Percentiles rank a stretch among this genome's conserved stretches.
These are phyloP conservation scores for Hexamita inflata DNA, from an alignment of 208 protist species.

Conservation along the genomic window DNA sequence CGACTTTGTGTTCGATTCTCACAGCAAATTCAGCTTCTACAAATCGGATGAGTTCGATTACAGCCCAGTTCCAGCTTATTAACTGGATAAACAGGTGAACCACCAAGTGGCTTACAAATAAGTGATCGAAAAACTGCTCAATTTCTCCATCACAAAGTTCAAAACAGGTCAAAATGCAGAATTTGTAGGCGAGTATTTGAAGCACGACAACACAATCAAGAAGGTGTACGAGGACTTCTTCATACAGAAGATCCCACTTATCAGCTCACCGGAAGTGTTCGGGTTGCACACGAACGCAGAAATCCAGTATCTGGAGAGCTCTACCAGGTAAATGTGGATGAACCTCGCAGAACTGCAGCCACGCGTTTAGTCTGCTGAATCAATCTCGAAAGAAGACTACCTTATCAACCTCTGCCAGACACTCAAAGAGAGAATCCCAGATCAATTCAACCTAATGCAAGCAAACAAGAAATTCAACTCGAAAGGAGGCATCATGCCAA, in stretches of 20 bases:
- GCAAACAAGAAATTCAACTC: conserved; percentile 45
- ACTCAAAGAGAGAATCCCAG: conserved; percentile 54
- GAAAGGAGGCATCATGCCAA: conserved; percentile 55
- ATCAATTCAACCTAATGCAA: conserved; percentile 32
- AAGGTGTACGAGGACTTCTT: conserved; percentile 47
- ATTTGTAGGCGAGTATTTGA: background rate
- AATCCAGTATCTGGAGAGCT: conserved; percentile 80
- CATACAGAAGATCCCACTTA: conserved; percentile 71
- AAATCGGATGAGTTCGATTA: conserved; percentile 63
- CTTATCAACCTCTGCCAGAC: conserved; percentile 62
- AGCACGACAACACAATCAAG: conserved; percentile 50
- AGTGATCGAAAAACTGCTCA: conserved; percentile 1
- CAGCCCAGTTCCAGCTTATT: conserved; percentile 61
- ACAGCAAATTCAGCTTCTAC: conserved; percentile 92
- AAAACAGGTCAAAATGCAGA: background rate
- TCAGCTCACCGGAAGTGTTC: conserved; percentile 85
- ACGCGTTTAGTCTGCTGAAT: conserved; percentile 60
- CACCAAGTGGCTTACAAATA: background rate
- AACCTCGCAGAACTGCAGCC: conserved; percentile 85
- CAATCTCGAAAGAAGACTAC: conserved; percentile 66
- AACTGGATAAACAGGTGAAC: conserved; percentile 43
- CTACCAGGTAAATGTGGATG: conserved; percentile 72
- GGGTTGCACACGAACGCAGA: conserved; percentile 93
- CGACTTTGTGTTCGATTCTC: conserved; percentile 95
- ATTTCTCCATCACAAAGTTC: background rate